These are phyloP conservation scores for Termitomyces sp. DNA, from an alignment of 768 basidiomycete species.

Conservation along the genomic window DNA sequence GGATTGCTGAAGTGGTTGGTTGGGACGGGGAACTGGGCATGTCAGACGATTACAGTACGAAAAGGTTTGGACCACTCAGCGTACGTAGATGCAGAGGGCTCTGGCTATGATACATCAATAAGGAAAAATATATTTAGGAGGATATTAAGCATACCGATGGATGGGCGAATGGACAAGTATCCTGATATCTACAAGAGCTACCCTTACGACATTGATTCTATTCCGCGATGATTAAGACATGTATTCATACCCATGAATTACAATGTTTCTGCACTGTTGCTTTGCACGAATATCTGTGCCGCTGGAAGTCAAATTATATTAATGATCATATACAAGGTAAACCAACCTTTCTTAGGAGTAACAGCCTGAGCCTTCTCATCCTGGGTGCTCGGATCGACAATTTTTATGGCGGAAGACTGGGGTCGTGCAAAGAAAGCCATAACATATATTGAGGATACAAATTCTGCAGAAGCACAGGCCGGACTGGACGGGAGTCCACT, in stretches of 20 bases:
- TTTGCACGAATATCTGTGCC: conserved; percentile 58
- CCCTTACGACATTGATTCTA: not conserved
- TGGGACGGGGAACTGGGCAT: conserved; percentile 6
- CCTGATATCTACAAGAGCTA: conserved; percentile 83
- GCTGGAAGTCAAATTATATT: conserved; percentile 5
- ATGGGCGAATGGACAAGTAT: conserved; percentile 82
- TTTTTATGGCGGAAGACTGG: conserved; percentile 64
- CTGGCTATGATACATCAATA: conserved; percentile 18
- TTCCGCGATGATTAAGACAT: not conserved
- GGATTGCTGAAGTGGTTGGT: conserved; percentile 30
- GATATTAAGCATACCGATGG: conserved; percentile 51
- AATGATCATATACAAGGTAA: conserved; percentile 10
- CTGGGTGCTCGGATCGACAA: conserved; percentile 57
- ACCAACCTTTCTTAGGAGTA: conserved; percentile 55
- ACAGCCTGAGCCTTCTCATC: conserved; percentile 36
- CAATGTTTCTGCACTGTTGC: conserved; percentile 80
- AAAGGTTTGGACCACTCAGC: conserved; percentile 11
- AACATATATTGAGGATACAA: conserved; percentile 1
- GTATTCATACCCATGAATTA: conserved; percentile 77
- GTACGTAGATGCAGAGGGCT: conserved; percentile 27
- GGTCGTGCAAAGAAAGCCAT: conserved; percentile 76
- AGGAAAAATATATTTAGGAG: not conserved
- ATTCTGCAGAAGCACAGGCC: conserved; percentile 1
- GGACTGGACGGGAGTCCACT: conserved; percentile 17
- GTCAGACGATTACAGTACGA: not conserved